Evolutionary conservation across 2,329 filamentous ascomycete genomes (phyloP), one percentile per base, ranked within the genome.

Genomic region (Xylaria sp.): DNA sequence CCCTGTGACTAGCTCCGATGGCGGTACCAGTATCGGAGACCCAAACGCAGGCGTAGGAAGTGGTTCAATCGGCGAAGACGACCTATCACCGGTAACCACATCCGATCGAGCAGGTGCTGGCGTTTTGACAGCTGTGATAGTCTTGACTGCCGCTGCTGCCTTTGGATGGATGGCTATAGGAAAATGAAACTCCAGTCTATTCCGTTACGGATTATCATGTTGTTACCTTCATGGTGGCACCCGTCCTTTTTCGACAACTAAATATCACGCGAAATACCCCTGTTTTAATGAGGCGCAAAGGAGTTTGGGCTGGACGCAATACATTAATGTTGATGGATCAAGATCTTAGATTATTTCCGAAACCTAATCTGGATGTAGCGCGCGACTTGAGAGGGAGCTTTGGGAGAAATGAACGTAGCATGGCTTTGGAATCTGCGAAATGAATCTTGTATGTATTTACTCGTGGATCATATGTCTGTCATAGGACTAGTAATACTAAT

Each of bases 11-110:
- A 82, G 82, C 1, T 70, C 72, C 10, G 83, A 81, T 1, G 88
- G 88, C 60, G 89, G 88, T 63, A 89, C 83, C 1, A 85, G 83
- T 54, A 75, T 78, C 71, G 84, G 84, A 39, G 78, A 86, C 65
- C 79, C 80, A 4, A 80, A 83, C 66, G 84, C 84, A 3, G 78
- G 78, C 28, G 64, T 74, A 3, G 83, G 81, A 23, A 78, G 78
- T 28, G 77, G 80, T 37, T 78, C 79, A 20, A 81, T 81, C 41
- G 74, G 76, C 44, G 75, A 76, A 44, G 75, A 77, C 62, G 63
- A 77, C 23, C 72, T 75, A 18, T 74, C 75, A 62, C 80, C 82
- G 12, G 79, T 86, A 50, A 83, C 80, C 6, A 81, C 81, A 20
- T 83, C 77, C 32, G 84, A 86, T 69, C 81, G 77, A 72, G 85